Percentiles rank a stretch among this genome's conserved stretches.
These are phyloP conservation scores for Fusarium goolgardi DNA, from an alignment of 2,329 filamentous ascomycete genomes.

Conservation along the genomic window DNA sequence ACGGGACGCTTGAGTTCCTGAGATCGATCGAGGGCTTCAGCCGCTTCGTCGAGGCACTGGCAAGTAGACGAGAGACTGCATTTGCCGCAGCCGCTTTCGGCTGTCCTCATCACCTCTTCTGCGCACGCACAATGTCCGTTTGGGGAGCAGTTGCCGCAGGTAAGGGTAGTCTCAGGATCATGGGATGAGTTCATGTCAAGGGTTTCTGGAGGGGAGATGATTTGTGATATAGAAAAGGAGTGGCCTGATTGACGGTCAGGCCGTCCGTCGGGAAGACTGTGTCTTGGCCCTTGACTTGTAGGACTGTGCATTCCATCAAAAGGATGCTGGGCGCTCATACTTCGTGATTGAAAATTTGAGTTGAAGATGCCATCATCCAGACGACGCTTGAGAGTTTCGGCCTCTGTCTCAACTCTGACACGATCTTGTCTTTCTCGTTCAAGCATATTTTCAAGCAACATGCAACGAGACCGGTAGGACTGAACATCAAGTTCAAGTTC, in stretches of 20 bases:
- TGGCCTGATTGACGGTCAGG: constrained; percentile 51
- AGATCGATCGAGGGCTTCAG: constrained; percentile 57
- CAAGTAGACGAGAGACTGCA: constrained; percentile 73
- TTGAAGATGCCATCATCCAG: constrained; percentile 47
- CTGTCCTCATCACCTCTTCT: constrained; percentile 67
- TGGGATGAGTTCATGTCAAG: constrained; percentile 48
- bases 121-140: constrained; percentile 68
- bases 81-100: constrained; percentile 70
- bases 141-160: constrained; percentile 68
- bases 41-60: constrained; percentile 71
- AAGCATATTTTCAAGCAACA: constrained; percentile 72
- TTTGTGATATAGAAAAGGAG: constrained; percentile 67
- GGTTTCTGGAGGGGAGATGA: constrained; percentile 65
- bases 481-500: constrained; percentile 74
- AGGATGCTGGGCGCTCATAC: constrained; percentile 46
- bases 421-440: constrained; percentile 67
- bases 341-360: constrained; percentile 45
- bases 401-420: constrained; percentile 57
- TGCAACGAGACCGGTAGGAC: constrained; percentile 71
- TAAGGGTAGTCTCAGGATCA: constrained; percentile 53
- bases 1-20: constrained; percentile 61
- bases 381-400: constrained; percentile 51
- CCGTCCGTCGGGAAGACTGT: constrained; percentile 46
- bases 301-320: constrained; percentile 47
- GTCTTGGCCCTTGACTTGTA: constrained; percentile 44